These are phyloP conservation scores for Gloeopeniophorella convolvens DNA, from an alignment of 768 basidiomycete species.

Conservation along the genomic window DNA sequence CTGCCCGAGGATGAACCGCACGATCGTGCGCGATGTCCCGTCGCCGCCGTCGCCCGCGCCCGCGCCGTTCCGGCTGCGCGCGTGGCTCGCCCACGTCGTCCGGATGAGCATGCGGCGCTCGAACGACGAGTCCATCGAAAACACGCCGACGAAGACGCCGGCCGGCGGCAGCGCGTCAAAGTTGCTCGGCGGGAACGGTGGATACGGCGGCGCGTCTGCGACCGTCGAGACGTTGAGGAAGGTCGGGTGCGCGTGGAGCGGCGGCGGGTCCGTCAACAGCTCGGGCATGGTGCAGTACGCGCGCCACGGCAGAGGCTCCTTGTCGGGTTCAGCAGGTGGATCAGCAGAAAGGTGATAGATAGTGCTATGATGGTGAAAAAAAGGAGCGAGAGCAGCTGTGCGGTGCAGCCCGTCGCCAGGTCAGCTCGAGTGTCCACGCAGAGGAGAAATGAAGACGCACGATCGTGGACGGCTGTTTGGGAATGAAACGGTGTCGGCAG, in stretches of 20 bases:
- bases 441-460: constrained; percentile 38
- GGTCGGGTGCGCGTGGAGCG: constrained; percentile 34
- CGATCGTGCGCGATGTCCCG: constrained; percentile 76
- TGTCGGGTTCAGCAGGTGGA: constrained; percentile 93
- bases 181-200: constrained; percentile 64
- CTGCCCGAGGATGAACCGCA: constrained; percentile 85
- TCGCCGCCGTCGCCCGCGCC: constrained; percentile 58
- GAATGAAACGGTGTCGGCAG: constrained; percentile 69
- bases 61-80: constrained; percentile 68
- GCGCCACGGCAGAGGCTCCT: constrained; percentile 90
- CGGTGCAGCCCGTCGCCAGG: constrained; percentile 15
- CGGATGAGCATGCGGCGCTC: constrained; percentile 85
- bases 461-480: constrained; percentile 74
- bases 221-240: constrained; percentile 27
- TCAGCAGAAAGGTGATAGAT: constrained; percentile 78
- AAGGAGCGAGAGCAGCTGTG: constrained; percentile 61
- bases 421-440: background rate
- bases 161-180: constrained; percentile 74
- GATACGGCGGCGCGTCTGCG: constrained; percentile 22
- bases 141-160: constrained; percentile 84
- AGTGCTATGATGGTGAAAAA: constrained; percentile 77
- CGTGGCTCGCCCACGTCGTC: constrained; percentile 84
- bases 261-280: constrained; percentile 37
- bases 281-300: constrained; percentile 79
- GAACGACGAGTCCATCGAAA: constrained; percentile 78